Evolutionary conservation across 768 basidiomycete genomes (phyloP).

Genomic region (Imleria badia): DNA sequence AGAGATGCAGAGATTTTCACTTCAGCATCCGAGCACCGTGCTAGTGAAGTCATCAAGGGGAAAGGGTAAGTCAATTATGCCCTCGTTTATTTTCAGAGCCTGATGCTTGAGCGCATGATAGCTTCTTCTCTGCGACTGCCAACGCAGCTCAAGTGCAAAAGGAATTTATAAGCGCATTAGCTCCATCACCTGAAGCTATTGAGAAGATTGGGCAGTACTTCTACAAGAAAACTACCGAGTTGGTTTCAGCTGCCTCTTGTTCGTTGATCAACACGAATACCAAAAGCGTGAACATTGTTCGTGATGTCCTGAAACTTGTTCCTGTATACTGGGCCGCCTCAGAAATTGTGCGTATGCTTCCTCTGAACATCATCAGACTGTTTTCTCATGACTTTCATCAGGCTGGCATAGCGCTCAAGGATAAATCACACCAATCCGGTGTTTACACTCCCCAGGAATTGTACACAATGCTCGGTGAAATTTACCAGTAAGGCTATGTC

Average conservation of each 20-base stretch:
- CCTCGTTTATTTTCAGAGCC: not conserved
- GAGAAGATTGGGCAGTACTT: slow-evolving; percentile 60
- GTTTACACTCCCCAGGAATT: slow-evolving; percentile 61
- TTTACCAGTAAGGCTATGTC: slow-evolving; percentile 55
- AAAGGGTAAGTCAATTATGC: slow-evolving; percentile 47
- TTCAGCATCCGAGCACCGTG: slow-evolving; percentile 49
- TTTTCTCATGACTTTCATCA: slow-evolving; percentile 27
- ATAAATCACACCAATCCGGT: slow-evolving; percentile 51
- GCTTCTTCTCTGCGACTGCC: slow-evolving; percentile 65
- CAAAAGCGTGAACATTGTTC: slow-evolving; percentile 61
- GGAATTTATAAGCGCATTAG: slow-evolving; percentile 51
- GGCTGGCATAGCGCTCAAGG: slow-evolving; percentile 75
- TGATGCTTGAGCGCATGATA: slow-evolving; percentile 23
- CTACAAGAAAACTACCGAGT: slow-evolving; percentile 58
- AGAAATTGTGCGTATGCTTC: slow-evolving; percentile 54
- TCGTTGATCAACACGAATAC: slow-evolving; percentile 54
- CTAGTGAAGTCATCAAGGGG: slow-evolving; percentile 53
- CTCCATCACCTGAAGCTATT: slow-evolving; percentile 45
- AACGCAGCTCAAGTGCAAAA: slow-evolving; percentile 38
- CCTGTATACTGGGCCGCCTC: slow-evolving; percentile 70
- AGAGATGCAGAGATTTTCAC: slow-evolving; percentile 45
- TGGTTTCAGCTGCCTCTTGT: slow-evolving; percentile 56
- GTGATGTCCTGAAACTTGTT: slow-evolving; percentile 62
- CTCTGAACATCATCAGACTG: too few species aligned
- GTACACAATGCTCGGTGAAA: slow-evolving; percentile 62